Evolutionary conservation across 2,329 filamentous ascomycete genomes (phyloP).

Genomic region (Aureobasidium mangrovei): DNA sequence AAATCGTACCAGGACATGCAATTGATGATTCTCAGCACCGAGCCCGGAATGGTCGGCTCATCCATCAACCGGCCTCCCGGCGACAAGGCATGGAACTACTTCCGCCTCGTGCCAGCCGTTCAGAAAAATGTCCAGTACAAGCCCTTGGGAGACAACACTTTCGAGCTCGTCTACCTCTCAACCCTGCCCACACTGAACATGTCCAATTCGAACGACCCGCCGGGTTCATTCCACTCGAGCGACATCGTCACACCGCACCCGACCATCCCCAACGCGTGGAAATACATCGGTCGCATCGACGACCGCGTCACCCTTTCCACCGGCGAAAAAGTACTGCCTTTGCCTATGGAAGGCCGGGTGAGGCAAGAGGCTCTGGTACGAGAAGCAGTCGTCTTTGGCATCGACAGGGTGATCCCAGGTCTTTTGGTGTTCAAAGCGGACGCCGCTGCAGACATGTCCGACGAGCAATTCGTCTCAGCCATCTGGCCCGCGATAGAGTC

Average conservation of each 20-base stretch:
- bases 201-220: conserved; percentile 35
- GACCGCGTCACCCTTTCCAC: conserved; percentile 41
- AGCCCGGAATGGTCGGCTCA: conserved; percentile 41
- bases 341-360: conserved; percentile 45
- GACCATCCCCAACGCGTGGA: conserved; percentile 35
- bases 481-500: conserved; percentile 44
- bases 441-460: conserved; percentile 32
- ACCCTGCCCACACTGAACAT: conserved; percentile 28
- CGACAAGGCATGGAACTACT: conserved; percentile 54
- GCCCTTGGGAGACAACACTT: conserved; percentile 31
- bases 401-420: conserved; percentile 44
- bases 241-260: conserved; percentile 41
- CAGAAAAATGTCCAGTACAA: conserved; percentile 24
- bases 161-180: conserved; percentile 34
- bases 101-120: conserved; percentile 31
- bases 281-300: conserved; percentile 39
- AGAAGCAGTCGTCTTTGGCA: conserved; percentile 51
- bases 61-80: conserved; percentile 41
- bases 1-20: background rate
- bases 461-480: conserved; percentile 38
- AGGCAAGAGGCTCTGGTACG: conserved; percentile 44
- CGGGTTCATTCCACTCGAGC: conserved; percentile 39
- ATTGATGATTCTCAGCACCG: conserved; percentile 6
- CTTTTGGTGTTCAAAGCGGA: conserved; percentile 44
- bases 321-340: conserved; percentile 42